Evolutionary conservation across 768 basidiomycete genomes (phyloP).

Genomic region (Trichaptum fuscoviolaceum): DNA sequence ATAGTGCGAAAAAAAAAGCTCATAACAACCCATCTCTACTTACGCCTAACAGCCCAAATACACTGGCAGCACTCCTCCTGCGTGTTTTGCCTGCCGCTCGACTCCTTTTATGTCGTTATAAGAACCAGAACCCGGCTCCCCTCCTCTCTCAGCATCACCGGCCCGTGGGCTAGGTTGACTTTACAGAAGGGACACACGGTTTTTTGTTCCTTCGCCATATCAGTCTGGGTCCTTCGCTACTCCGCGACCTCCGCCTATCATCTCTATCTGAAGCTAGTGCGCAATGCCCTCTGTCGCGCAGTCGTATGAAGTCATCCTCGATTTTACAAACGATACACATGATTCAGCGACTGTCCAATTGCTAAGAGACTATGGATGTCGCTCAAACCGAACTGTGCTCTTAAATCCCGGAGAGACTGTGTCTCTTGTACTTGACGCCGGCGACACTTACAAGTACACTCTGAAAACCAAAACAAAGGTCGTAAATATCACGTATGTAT

Average conservation of each 20-base stretch:
- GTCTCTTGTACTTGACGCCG: slow-evolving; percentile 64
- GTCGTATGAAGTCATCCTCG: slow-evolving; percentile 60
- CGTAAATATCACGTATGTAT: slow-evolving; percentile 61
- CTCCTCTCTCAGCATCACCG: not conserved
- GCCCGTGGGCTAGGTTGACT: not conserved
- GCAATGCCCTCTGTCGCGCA: slow-evolving; percentile 56
- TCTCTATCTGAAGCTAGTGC: slow-evolving; percentile 2
- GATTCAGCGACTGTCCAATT: slow-evolving; percentile 61
- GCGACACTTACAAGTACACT: slow-evolving; percentile 63
- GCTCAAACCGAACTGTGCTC: slow-evolving; percentile 46
- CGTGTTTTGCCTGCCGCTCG: not conserved
- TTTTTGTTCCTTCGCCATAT: not conserved
- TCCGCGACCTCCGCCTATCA: slow-evolving; percentile 4
- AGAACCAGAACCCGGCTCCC: not conserved
- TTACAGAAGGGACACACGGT: not conserved
- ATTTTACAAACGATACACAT: slow-evolving; percentile 65
- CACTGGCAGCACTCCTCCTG: not conserved
- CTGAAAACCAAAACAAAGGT: slow-evolving; percentile 61
- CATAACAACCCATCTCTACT: not conserved
- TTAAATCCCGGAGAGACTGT: slow-evolving; percentile 59
- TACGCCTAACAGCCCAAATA: not conserved
- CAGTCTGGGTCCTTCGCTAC: not conserved
- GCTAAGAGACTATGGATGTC: slow-evolving; percentile 57
- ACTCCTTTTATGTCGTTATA: not conserved
- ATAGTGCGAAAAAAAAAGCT: slow-evolving; percentile 1